These are phyloP conservation scores for Paecilomyces sp. DNA, from an alignment of 2,329 filamentous ascomycete genomes.

Conservation along the genomic window DNA sequence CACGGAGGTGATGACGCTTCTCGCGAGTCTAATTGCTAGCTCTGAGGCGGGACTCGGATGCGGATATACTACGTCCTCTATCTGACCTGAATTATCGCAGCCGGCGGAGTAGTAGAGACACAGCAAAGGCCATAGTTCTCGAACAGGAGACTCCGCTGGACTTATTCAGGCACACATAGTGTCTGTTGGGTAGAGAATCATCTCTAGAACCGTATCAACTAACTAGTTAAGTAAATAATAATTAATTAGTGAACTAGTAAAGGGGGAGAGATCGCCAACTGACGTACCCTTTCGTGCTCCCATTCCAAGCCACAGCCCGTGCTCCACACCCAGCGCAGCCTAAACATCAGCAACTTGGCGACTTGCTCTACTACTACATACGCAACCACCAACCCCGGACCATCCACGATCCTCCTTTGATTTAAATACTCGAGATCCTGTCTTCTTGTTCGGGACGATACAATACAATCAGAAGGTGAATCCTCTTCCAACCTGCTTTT, in stretches of 20 bases:
- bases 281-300: not conserved
- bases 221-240: no score
- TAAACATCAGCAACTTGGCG: not conserved
- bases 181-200: no score
- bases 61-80: not conserved
- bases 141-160: not conserved
- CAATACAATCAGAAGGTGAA: not conserved
- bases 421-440: not conserved
- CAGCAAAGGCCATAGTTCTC: not conserved
- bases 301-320: not conserved
- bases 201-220: no score
- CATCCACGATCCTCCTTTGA: not conserved
- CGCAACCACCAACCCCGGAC: no score
- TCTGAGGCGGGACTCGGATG: not conserved
- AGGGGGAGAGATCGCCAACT: not conserved
- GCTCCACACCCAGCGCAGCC: not conserved
- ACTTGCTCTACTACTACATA: not conserved
- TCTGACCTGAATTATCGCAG: not conserved
- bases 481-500: not conserved
- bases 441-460: not conserved
- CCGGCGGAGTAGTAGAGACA: not conserved
- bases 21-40: no score
- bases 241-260: no score
- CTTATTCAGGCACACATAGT: not conserved
- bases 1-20: no score